Conservation (phyloP, 371 early-diverging fungal genomes). For the Entomophthora muscae region DNA sequence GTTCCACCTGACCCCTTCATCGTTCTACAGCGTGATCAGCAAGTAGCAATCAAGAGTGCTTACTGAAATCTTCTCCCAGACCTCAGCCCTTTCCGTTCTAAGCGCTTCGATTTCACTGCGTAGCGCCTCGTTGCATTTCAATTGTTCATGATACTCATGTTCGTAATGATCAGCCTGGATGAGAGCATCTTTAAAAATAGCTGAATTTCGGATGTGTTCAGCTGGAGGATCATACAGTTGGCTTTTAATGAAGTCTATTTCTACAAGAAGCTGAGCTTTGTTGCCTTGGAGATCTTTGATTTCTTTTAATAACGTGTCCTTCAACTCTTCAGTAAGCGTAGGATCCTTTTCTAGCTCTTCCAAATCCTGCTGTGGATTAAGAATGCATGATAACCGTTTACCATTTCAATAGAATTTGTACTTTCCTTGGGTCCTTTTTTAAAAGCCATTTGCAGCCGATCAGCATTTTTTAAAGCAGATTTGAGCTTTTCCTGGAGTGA, state of each 20-base stretch:
- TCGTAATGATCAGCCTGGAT: constrained; percentile 29
- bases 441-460: not conserved
- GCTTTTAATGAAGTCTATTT: constrained; percentile 1
- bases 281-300: constrained; percentile 7
- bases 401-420: not conserved
- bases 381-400: not conserved
- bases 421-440: not conserved
- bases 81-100: constrained; percentile 45
- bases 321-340: not conserved
- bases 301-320: constrained; percentile 11
- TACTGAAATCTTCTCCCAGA: constrained; percentile 19
- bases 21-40: not conserved
- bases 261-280: constrained; percentile 1
- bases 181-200: constrained; percentile 25
- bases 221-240: constrained; percentile 17
- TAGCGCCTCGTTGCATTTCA: constrained; percentile 14
- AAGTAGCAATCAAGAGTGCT: constrained; percentile 8
- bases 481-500: not conserved
- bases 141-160: constrained; percentile 28
- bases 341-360: not conserved
- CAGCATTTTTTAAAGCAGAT: not conserved
- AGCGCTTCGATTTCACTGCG: constrained; percentile 32
- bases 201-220: constrained; percentile 21
- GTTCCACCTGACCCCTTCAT: constrained; percentile 8
- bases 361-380: not conserved